Conservation (phyloP, 768 basidiomycete genomes). For the Russula earlei region DNA sequence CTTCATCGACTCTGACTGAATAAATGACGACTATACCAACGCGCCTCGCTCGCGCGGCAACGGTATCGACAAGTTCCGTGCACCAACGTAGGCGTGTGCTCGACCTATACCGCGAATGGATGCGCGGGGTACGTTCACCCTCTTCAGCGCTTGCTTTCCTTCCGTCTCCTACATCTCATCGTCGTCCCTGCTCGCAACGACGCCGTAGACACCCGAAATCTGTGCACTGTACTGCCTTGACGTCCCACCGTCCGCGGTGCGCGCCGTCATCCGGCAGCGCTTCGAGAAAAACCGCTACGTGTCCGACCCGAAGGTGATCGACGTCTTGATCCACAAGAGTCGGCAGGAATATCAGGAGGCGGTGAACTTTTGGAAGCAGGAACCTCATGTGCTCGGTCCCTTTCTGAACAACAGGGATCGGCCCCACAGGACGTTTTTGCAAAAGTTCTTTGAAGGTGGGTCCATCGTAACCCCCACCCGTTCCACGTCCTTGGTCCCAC, state of each 20-base stretch:
- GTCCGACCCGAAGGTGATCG: slow-evolving; percentile 72
- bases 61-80: slow-evolving; percentile 50
- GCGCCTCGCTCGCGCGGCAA: slow-evolving; percentile 66
- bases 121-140: slow-evolving; percentile 62
- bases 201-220: slow-evolving; percentile 80
- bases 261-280: slow-evolving; percentile 72
- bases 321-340: slow-evolving; percentile 77
- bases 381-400: slow-evolving; percentile 68
- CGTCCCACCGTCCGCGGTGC: slow-evolving; percentile 65
- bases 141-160: not conserved
- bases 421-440: slow-evolving; percentile 54
- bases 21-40: slow-evolving; percentile 80
- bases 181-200: not conserved
- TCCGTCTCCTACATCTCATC: not conserved
- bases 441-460: slow-evolving; percentile 79
- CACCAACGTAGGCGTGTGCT: slow-evolving; percentile 57
- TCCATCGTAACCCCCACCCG: slow-evolving; percentile 13
- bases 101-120: slow-evolving; percentile 87
- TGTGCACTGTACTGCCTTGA: slow-evolving; percentile 72
- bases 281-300: slow-evolving; percentile 84
- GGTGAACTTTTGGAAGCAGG: slow-evolving; percentile 90
- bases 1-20: not conserved
- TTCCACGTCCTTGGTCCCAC: not conserved
- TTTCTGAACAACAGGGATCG: slow-evolving; percentile 44
- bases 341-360: slow-evolving; percentile 89